These are phyloP conservation scores for Yarrowia sp. DNA, from an alignment of 805 yeast genomes.

Conservation along the genomic window DNA sequence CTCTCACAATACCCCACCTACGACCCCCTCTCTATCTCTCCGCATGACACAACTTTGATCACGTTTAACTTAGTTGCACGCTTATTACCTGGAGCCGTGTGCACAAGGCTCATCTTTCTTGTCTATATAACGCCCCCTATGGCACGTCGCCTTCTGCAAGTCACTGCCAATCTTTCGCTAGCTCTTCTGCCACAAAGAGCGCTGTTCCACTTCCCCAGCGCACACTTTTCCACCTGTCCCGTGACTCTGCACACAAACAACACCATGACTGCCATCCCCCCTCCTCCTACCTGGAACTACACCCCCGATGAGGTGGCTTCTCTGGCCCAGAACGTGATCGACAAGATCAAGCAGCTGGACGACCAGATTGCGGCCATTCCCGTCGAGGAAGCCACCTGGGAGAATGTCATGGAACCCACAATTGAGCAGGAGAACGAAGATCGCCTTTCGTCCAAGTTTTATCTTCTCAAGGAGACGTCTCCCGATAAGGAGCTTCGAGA, in stretches of 20 bases:
- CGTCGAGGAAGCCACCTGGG: slow-evolving; percentile 61
- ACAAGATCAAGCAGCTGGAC: slow-evolving; percentile 55
- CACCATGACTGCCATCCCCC: slow-evolving; percentile 29
- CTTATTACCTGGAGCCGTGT: slow-evolving; percentile 11
- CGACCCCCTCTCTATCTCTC: neutral
- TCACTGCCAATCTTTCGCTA: slow-evolving; percentile 25
- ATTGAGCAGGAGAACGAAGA: slow-evolving; percentile 60
- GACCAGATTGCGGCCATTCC: slow-evolving; percentile 58
- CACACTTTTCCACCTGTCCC: slow-evolving; percentile 13
- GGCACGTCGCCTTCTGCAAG: slow-evolving; percentile 31
- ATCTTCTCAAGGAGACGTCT: slow-evolving; percentile 78
- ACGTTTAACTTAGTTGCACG: neutral
- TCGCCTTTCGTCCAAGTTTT: slow-evolving; percentile 57
- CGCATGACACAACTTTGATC: slow-evolving; percentile 13
- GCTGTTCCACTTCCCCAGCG: slow-evolving; percentile 15
- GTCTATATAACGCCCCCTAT: slow-evolving; percentile 11
- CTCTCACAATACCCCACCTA: too few relatives aligned
- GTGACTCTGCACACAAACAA: neutral
- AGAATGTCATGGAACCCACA: slow-evolving; percentile 61
- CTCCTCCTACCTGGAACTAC: slow-evolving; percentile 63
- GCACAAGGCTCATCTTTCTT: neutral
- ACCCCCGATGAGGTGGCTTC: slow-evolving; percentile 59
- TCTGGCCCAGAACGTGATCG: slow-evolving; percentile 56
- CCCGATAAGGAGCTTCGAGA: slow-evolving; percentile 67
- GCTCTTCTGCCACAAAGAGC: slow-evolving; percentile 28